Evolutionary conservation across 2,329 filamentous ascomycete species (phyloP).

Genomic region (Calonectria hongkongensis): DNA sequence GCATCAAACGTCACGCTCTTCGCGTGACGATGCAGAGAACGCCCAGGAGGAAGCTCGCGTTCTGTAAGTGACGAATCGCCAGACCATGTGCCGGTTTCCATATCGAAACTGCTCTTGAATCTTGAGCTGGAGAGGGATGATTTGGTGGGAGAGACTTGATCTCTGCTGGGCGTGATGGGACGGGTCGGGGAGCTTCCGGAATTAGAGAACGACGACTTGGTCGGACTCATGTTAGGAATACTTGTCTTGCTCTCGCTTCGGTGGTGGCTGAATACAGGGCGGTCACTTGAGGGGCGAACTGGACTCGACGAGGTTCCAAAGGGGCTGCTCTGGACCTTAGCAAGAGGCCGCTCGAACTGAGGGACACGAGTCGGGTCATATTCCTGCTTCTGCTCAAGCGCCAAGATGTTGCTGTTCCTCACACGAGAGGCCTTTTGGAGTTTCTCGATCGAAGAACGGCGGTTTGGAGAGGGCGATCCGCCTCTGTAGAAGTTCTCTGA

Average conservation of each 20-base stretch:
- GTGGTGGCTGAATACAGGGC: slow-evolving; percentile 66
- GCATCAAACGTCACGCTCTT: slow-evolving; percentile 99
- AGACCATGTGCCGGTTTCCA: slow-evolving; percentile 80
- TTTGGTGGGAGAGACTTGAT: slow-evolving; percentile 87
- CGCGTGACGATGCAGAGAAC: slow-evolving; percentile 85
- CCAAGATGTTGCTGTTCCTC: slow-evolving; percentile 98
- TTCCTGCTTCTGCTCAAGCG: slow-evolving; percentile 92
- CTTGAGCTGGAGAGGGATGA: slow-evolving; percentile 86
- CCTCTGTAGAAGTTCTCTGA: slow-evolving; percentile 81
- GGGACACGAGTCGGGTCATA: slow-evolving; percentile 89
- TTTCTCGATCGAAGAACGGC: slow-evolving; percentile 94
- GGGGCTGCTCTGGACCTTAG: slow-evolving; percentile 84
- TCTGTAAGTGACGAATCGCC: slow-evolving; percentile 77
- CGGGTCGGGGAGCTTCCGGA: slow-evolving; percentile 58
- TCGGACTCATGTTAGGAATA: slow-evolving; percentile 75
- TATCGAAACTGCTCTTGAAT: slow-evolving; percentile 82
- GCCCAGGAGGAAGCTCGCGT: slow-evolving; percentile 77
- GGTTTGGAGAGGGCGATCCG: slow-evolving; percentile 81
- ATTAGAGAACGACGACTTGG: slow-evolving; percentile 63
- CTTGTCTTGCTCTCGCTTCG: slow-evolving; percentile 73
- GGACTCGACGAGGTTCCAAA: slow-evolving; percentile 77
- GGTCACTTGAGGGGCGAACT: slow-evolving; percentile 69
- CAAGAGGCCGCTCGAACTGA: slow-evolving; percentile 87
- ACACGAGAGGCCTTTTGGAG: slow-evolving; percentile 95
- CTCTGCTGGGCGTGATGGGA: slow-evolving; percentile 77